Percentiles rank a stretch among this genome's conserved stretches.
phyloP scores from a whole-genome alignment of 352 stramenopile species.

The Globisporangium apiculatum region DNA sequence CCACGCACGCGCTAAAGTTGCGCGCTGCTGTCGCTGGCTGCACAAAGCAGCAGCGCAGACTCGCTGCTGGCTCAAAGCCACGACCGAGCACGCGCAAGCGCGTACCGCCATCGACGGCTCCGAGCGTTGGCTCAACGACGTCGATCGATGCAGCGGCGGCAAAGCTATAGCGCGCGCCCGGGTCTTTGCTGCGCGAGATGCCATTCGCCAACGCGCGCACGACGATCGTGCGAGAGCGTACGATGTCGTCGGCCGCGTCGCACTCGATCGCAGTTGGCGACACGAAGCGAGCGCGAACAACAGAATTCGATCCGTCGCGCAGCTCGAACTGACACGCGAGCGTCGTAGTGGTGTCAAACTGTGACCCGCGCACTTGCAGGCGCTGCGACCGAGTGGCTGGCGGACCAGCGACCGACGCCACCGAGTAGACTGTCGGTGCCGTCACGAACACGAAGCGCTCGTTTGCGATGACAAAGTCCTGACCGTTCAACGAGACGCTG shows the following conservation, averaged over 20 bases:
- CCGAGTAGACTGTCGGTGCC: constrained; percentile 35
- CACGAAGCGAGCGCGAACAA: constrained; percentile 7
- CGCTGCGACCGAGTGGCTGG: constrained; percentile 15
- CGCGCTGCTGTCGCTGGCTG: not conserved
- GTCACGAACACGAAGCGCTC: constrained; percentile 38
- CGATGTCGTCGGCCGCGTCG: constrained; percentile 8
- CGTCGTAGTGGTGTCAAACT: constrained; percentile 16
- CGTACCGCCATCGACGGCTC: constrained; percentile 19
- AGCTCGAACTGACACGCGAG: constrained; percentile 27
- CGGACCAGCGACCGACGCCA: constrained; percentile 29
- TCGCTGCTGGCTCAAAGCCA: constrained; percentile 29
- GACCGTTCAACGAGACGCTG: constrained; percentile 56
- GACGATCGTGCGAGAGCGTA: constrained; percentile 6
- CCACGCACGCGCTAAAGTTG: constrained; percentile 11
- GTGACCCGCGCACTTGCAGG: constrained; percentile 25
- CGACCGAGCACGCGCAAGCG: constrained; percentile 31
- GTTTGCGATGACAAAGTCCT: constrained; percentile 35
- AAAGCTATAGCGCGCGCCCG: constrained; percentile 30
- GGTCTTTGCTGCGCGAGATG: constrained; percentile 13
- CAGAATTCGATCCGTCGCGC: not conserved
- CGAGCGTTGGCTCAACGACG: constrained; percentile 38
- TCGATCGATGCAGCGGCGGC: constrained; percentile 22
- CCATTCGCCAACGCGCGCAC: constrained; percentile 27
- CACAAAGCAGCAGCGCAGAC: constrained; percentile 54
- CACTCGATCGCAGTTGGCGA: constrained; percentile 21